Evolutionary conservation across 2,329 filamentous ascomycete species (phyloP), one percentile per base, ranked within the genome.

Genomic region (Pseudogymnoascus pannorum): DNA sequence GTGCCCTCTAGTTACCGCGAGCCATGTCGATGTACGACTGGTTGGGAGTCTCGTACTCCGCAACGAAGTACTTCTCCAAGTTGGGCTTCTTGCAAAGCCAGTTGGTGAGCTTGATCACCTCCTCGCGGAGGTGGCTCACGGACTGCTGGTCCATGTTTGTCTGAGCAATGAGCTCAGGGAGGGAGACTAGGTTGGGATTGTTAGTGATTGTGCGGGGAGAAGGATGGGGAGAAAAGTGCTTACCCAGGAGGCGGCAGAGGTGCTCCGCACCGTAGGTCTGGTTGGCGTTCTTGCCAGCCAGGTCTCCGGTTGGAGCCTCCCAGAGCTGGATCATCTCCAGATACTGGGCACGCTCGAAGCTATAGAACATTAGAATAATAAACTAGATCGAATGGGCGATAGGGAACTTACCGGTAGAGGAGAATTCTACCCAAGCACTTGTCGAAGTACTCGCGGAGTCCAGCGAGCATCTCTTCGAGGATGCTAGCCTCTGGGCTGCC

Each of bases 61-160:
- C 83, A 62, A 86, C 81, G 71, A 99, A 96, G 75, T 94, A 96
- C 22, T 83, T 83, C 62, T 84, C 80, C 12, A 87, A 85, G 69
- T 71, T 71, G 1, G 31, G 22, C 16, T 93, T 86, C 68, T 87
- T 89, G 63, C 87, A 84, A 61, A 99, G 80, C 91, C 92, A 99
- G 60, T 85, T 81, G 9, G 88, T 91, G 75, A 99, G 87, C 75
- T 92, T 93, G 67, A 85, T 82, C 14, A 99, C 81, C 73, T 99
- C 94, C 69, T 97, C 91, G 11, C 92, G 87, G 24, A 97, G 84
- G 54, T 92, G 88, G 64, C 87, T 89, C 42, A 96, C 91, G 2
- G 92, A 92, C 73, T 96, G 92, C 60, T 88, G 81, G 71, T 97
- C 94, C 92, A 99, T 96, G 76, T 97, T 97, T 59, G 94, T 99